phyloP scores from a whole-genome alignment of 768 basidiomycete species.

The Lactifluus subvellereus region DNA sequence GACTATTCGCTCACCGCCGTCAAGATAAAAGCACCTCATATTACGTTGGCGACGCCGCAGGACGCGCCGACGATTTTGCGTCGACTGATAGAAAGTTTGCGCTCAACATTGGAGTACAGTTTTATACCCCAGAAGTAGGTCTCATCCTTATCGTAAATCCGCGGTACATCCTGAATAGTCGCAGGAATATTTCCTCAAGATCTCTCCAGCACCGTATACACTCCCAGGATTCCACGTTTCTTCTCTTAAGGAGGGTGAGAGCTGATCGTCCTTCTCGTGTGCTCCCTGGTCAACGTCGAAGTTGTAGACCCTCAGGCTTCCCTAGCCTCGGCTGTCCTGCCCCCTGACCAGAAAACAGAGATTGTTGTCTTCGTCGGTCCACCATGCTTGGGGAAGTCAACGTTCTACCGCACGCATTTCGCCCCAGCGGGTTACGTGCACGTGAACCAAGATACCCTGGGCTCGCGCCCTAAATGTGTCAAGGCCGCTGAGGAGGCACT shows the following conservation, averaged over 20 bases:
- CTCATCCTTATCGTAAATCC: neutral
- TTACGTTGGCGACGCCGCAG: conserved; percentile 89
- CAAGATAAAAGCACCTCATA: conserved; percentile 62
- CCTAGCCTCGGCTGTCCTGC: conserved; percentile 33
- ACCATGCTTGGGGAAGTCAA: conserved; percentile 73
- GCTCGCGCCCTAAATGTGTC: conserved; percentile 70
- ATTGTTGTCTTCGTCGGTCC: conserved; percentile 58
- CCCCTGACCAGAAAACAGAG: conserved; percentile 31
- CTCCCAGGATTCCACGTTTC: conserved; percentile 69
- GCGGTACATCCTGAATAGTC: neutral
- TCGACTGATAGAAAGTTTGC: conserved; percentile 86
- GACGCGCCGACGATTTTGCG: conserved; percentile 69
- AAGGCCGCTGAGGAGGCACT: conserved; percentile 54
- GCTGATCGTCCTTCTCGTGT: neutral
- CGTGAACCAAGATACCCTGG: conserved; percentile 81
- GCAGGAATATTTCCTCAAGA: conserved; percentile 75
- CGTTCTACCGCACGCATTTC: conserved; percentile 72
- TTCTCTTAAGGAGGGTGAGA: conserved; percentile 31
- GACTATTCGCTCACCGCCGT: conserved; percentile 1
- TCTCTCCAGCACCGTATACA: conserved; percentile 37
- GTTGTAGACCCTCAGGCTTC: conserved; percentile 41
- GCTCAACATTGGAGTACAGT: conserved; percentile 62
- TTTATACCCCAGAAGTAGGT: conserved; percentile 79
- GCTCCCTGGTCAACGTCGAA: conserved; percentile 37
- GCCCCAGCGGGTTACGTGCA: conserved; percentile 62